These are phyloP conservation scores for Grosmannia huntii DNA, from an alignment of 2,329 filamentous ascomycete species.

Conservation along the genomic window DNA sequence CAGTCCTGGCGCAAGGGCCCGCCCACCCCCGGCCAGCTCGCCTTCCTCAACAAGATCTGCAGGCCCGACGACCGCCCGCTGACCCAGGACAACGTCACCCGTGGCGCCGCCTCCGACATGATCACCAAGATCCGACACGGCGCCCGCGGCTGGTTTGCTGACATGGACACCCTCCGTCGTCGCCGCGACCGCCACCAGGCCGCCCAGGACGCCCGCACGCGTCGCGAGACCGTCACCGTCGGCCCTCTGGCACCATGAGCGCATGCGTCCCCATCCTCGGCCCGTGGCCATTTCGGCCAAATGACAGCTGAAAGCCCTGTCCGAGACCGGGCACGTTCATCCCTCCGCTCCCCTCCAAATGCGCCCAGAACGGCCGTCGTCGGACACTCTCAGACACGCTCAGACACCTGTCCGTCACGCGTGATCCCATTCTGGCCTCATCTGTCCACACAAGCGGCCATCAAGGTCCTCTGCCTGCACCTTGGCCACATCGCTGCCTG, in stretches of 20 bases:
- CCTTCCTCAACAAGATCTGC: slow-evolving; percentile 56
- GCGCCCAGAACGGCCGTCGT: background rate
- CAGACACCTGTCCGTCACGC: background rate
- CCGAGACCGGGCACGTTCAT: background rate
- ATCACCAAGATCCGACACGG: slow-evolving; percentile 87
- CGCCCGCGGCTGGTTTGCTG: slow-evolving; percentile 50
- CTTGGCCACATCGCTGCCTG: background rate
- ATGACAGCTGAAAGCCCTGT: background rate
- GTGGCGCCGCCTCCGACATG: slow-evolving; percentile 77
- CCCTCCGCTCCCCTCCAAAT: background rate
- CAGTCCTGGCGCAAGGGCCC: slow-evolving; percentile 58
- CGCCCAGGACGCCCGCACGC: slow-evolving; percentile 30
- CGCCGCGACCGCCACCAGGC: slow-evolving; percentile 27
- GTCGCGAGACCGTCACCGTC: slow-evolving; percentile 40
- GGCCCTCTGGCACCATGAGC: slow-evolving; percentile 26
- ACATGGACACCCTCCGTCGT: slow-evolving; percentile 37
- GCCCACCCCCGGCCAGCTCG: slow-evolving; percentile 53
- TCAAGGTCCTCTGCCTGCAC: background rate
- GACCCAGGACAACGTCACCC: slow-evolving; percentile 47
- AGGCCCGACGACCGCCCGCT: slow-evolving; percentile 36
- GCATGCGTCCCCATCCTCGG: background rate
- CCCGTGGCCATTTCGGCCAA: too few relatives aligned
- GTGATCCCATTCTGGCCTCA: background rate
- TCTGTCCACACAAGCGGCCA: background rate
- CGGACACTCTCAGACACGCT: background rate